Conservation (phyloP, 176 grass and related monocot species). For the Zizania latifolia region DNA sequence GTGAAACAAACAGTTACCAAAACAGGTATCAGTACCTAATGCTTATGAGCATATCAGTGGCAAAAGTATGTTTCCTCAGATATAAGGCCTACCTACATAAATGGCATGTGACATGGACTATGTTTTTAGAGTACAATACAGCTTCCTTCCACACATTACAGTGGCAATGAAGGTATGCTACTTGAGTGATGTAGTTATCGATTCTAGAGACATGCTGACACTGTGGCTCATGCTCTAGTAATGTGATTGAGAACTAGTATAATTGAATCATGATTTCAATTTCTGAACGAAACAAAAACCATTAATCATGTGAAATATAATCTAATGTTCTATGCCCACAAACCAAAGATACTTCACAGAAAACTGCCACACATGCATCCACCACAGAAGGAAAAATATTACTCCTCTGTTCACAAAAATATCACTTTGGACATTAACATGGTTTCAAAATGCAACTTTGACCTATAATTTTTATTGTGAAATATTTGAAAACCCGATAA, state of each 20-base stretch:
- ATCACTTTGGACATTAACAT: background rate
- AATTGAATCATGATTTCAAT: background rate
- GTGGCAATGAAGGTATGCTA: background rate
- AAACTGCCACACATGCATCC: background rate
- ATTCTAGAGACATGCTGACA: constrained; percentile 2
- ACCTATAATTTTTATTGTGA: background rate
- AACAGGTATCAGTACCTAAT: background rate
- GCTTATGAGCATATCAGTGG: background rate
- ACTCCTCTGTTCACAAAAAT: too few relatives aligned
- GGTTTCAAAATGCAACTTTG: background rate
- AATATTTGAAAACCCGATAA: too few relatives aligned
- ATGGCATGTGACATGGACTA: background rate
- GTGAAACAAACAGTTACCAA: constrained; percentile 12
- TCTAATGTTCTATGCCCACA: background rate
- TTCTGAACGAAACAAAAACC: background rate
- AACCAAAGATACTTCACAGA: background rate
- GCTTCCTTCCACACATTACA: background rate
- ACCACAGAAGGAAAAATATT: background rate
- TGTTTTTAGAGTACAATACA: background rate
- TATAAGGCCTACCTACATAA: constrained; percentile 3
- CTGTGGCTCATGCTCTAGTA: background rate
- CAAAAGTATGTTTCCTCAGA: background rate
- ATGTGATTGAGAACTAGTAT: background rate
- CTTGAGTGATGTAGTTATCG: background rate
- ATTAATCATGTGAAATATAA: background rate